phyloP scores from a whole-genome alignment of 2,329 filamentous ascomycete species.

The Calonectria hongkongensis region DNA sequence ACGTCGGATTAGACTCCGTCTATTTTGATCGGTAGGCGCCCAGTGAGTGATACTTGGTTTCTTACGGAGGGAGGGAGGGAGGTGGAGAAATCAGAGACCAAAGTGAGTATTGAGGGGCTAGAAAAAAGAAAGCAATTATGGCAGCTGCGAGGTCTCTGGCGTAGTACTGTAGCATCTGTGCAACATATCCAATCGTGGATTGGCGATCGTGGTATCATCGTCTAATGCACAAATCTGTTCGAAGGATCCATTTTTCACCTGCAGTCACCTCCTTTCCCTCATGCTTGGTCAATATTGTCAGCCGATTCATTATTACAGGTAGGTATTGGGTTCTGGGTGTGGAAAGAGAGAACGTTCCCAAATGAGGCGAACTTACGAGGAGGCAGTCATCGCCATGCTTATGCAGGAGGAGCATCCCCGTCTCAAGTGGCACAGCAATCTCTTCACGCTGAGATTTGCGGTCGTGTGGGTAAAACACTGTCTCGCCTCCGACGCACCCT shows the following conservation, averaged over 20 bases:
- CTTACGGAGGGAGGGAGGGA: slow-evolving; percentile 27
- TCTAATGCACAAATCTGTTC: slow-evolving; percentile 86
- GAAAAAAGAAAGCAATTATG: slow-evolving; percentile 23
- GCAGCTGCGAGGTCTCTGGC: slow-evolving; percentile 12
- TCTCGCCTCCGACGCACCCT: slow-evolving; percentile 89
- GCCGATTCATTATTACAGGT: slow-evolving; percentile 57
- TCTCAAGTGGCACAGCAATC: slow-evolving; percentile 83
- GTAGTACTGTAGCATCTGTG: slow-evolving; percentile 1
- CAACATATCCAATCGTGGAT: slow-evolving; percentile 29
- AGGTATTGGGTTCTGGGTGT: not conserved
- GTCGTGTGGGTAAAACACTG: slow-evolving; percentile 90
- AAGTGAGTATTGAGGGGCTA: not conserved
- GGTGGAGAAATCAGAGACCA: not conserved
- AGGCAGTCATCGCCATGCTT: slow-evolving; percentile 93
- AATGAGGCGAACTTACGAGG: slow-evolving; percentile 70
- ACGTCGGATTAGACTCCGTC: not conserved
- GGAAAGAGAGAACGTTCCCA: slow-evolving; percentile 37
- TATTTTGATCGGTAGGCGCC: not conserved
- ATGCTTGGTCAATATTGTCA: slow-evolving; percentile 71
- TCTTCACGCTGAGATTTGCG: slow-evolving; percentile 75
- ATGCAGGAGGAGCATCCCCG: slow-evolving; percentile 90
- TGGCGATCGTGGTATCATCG: slow-evolving; percentile 59
- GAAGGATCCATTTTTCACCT: slow-evolving; percentile 93
- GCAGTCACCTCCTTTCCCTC: slow-evolving; percentile 86
- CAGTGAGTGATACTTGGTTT: not conserved